Conservation (phyloP, 768 basidiomycete species). For the Lanmaoa pseudosensibilis region DNA sequence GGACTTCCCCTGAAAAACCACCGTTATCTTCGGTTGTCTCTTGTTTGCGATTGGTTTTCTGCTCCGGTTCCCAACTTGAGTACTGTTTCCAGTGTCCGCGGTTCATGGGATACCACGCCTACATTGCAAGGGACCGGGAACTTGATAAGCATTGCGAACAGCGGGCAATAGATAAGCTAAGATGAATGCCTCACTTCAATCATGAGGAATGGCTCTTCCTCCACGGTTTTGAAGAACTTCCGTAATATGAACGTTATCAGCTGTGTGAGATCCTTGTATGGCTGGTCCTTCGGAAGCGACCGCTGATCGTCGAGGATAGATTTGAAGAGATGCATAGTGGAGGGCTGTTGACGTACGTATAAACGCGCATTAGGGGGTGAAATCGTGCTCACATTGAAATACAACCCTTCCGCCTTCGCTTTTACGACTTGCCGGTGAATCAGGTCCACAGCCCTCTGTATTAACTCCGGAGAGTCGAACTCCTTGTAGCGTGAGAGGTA, state of each 20-base stretch:
- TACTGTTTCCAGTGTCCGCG: conserved; percentile 83
- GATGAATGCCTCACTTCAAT: conserved; percentile 67
- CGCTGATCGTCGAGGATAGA: conserved; percentile 79
- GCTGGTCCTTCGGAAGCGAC: conserved; percentile 72
- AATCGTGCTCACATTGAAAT: conserved; percentile 75
- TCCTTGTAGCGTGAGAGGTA: conserved; percentile 86
- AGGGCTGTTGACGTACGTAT: conserved; percentile 58
- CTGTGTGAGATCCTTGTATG: conserved; percentile 79
- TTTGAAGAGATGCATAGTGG: conserved; percentile 87
- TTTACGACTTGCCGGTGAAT: conserved; percentile 90
- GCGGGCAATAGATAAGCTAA: conserved; percentile 23
- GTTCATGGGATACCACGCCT: conserved; percentile 92
- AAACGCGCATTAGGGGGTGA: conserved; percentile 4
- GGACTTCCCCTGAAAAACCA: conserved; percentile 62
- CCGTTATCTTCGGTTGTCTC: conserved; percentile 36
- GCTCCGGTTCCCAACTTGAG: conserved; percentile 70
- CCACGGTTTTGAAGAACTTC: conserved; percentile 91
- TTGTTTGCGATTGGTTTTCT: conserved; percentile 38
- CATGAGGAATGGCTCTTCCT: conserved; percentile 81
- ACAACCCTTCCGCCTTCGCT: conserved; percentile 90
- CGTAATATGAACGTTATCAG: conserved; percentile 86
- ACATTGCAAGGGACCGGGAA: conserved; percentile 4
- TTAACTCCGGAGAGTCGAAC: conserved; percentile 70
- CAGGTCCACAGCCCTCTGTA: conserved; percentile 87
- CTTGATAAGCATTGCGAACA: conserved; percentile 23